Evolutionary conservation across 148 eudicot species (phyloP), one percentile per base, ranked within the genome.

Genomic region (Diospyros lotus): DNA sequence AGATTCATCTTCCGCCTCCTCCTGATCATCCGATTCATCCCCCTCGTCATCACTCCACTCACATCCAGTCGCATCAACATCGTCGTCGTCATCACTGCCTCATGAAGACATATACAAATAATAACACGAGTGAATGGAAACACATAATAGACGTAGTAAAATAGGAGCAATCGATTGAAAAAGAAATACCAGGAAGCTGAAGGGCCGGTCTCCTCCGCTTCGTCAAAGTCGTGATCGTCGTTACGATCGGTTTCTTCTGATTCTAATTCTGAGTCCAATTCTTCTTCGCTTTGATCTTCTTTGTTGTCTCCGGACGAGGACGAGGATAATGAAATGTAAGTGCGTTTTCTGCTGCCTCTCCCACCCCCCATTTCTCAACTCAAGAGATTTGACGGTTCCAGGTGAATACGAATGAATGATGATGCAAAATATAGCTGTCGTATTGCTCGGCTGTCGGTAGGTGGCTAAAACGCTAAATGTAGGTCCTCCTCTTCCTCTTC

Each of bases 261-360:
- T 51, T 28, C 71, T 9, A 43, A 68, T 48, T 65, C 71, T 4
- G 63, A 68, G 46, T 45, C 59, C 38, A 3, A 4, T 70, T 75
- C 73, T 64, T 59, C 65, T 28, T 71, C 73, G 15, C 38, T 38
- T 41, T 28, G 41, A 0, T 54, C 75, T 58, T 72, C 71, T 41
- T 75, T 69, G 3, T 69, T 60, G 5, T 73, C 69, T 4, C 51
- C 50, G 14, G 50, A 71, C 28, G 73, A 77, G 17, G 77, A 74
- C 0, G 83, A 76, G 3, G 83, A 76, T 58, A 81, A 76, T n/a
- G 55, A 44, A 60, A 81, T 62, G 45, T 68, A 77, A 46, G 53
- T 45, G 62, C 80, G 77, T 68, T 81, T 81, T 18, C n/a, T 43
- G 51, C 75, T 43, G 51, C 75, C 78, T 75, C 54, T 79, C 52